Percentiles rank a stretch among this genome's conserved stretches.
Evolutionary conservation across 176 grass and related monocot genomes (phyloP).

Genomic region (Carex scoparia): DNA sequence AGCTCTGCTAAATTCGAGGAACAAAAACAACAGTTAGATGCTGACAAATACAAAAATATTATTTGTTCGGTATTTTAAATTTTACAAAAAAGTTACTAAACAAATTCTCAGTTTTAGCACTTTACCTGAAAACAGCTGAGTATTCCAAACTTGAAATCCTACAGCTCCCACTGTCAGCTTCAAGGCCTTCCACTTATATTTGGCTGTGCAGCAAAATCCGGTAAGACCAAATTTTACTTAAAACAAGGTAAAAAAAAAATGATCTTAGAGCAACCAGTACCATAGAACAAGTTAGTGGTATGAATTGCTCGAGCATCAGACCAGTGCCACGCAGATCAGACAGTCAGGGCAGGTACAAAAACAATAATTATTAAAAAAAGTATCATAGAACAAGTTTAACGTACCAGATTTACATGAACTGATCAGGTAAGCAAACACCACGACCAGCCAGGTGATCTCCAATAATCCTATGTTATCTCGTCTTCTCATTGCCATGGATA

Average conservation of each 20-base stretch:
- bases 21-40: not conserved
- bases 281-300: no score
- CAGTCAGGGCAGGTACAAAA: no score
- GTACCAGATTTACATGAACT: not conserved
- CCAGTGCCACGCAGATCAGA: no score
- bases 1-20: not conserved
- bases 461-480: not conserved
- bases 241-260: no score
- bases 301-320: no score
- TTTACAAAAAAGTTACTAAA: not conserved
- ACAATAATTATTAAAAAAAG: not conserved
- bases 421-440: slow-evolving; percentile 1
- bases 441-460: not conserved
- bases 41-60: not conserved
- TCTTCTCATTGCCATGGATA: slow-evolving; percentile 4
- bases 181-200: not conserved
- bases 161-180: not conserved
- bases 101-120: not conserved
- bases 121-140: not conserved
- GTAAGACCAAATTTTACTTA: not conserved
- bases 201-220: not conserved
- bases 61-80: not conserved
- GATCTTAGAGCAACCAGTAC: no score
- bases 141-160: not conserved
- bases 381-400: not conserved